A percentile compares a stretch with the other conserved stretches of the same genome.
phyloP scores from a whole-genome alignment of 2,329 filamentous ascomycete species.

The Cercospora berteroae region DNA sequence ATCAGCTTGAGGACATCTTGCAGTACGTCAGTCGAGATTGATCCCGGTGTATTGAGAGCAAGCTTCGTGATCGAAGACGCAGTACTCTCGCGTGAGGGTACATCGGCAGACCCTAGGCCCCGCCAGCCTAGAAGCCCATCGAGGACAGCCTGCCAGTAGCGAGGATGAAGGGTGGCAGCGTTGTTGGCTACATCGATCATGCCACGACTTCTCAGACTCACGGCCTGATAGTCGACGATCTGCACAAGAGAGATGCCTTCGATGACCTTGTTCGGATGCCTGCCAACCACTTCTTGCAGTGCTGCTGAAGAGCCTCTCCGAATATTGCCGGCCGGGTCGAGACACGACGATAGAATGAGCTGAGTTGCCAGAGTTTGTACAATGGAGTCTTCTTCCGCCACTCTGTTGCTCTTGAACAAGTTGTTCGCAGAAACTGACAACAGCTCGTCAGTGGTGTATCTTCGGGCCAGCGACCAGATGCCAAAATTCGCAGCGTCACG shows the following conservation, averaged over 20 bases:
- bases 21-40: constrained; percentile 38
- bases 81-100: constrained; percentile 68
- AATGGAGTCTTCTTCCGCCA: constrained; percentile 20
- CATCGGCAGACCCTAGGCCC: constrained; percentile 78
- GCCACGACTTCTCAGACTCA: constrained; percentile 81
- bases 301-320: constrained; percentile 88
- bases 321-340: constrained; percentile 92
- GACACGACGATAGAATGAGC: constrained; percentile 74
- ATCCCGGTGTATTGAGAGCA: constrained; percentile 41
- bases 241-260: constrained; percentile 86
- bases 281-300: constrained; percentile 86
- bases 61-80: constrained; percentile 67
- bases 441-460: constrained; percentile 79
- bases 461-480: constrained; percentile 85
- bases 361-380: constrained; percentile 74
- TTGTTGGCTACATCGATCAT: constrained; percentile 72
- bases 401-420: constrained; percentile 18
- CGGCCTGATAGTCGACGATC: constrained; percentile 86
- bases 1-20: constrained; percentile 48
- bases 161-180: constrained; percentile 61
- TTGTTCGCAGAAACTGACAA: constrained; percentile 54
- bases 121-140: constrained; percentile 77
- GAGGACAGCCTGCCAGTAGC: constrained; percentile 68
- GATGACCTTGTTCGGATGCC: constrained; percentile 80
- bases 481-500: constrained; percentile 95